Evolutionary conservation across 176 grass and related monocot species (phyloP), one percentile per base, ranked within the genome.

Genomic region (Otatea glauca): DNA sequence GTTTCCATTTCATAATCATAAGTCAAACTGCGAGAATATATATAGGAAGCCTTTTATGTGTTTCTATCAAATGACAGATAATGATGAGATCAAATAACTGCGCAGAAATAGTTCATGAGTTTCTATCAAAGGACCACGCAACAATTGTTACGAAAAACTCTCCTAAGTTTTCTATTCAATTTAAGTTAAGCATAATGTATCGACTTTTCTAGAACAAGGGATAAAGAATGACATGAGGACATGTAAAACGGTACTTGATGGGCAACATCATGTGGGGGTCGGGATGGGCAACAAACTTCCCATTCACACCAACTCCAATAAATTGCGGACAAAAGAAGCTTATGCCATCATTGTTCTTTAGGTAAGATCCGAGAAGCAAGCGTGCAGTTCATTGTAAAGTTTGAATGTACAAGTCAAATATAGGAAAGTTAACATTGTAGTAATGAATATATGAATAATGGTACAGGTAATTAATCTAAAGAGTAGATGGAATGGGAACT

Each of bases 11-110:
- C 12, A 74, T 29, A 39, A 6, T n/a, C 35, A 9, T 29, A 42
- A 56, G 48, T 54, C 32, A 80, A 68, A 9, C 50, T 20, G 25
- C 47, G n/a, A 50, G 13, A 23, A 74, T 20, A 50, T 7, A 14
- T 50, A 72, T 14, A 21, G n/a, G n/a, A n/a, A n/a, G n/a, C n/a
- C n/a, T n/a, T n/a, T n/a, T n/a, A n/a, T n/a, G n/a, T n/a, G n/a
- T n/a, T n/a, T 91, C 93, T 70, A 86, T 96, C 81, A 21, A 78
- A 88, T 81, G 96, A 99, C 2, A n/a, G n/a, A n/a, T n/a, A n/a
- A n/a, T n/a, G n/a, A n/a, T n/a, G n/a, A 99, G 84, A 87, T 99
- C 91, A 88, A 91, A 96, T 85, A 99, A 83, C 87, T n/a, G n/a
- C 96, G 91, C 85, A 92, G 12, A 85, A 82, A 71, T 15, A 77